Conservation (phyloP, 1,284 basidiomycete genomes). For the Irpex sp. region DNA sequence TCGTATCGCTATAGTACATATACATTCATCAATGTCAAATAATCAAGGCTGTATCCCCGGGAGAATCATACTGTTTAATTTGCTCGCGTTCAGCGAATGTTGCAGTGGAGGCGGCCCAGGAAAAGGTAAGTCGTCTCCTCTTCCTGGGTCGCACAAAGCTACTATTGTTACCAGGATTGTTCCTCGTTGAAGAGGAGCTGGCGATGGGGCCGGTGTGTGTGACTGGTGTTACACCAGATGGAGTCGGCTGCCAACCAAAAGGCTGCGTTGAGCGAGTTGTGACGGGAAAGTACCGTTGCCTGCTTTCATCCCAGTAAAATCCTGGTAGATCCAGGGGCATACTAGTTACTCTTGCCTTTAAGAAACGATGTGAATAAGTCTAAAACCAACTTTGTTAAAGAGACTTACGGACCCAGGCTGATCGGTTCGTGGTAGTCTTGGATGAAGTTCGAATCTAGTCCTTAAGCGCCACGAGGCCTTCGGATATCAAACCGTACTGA, state of each 20-base stretch:
- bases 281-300: constrained; percentile 27
- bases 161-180: neutral
- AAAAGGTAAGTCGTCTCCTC: neutral
- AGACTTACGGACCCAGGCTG: too few relatives aligned
- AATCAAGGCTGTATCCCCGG: too few relatives aligned
- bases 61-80: neutral
- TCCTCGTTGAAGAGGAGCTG: neutral
- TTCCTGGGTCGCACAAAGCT: neutral
- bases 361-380: too few relatives aligned
- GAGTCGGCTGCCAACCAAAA: neutral
- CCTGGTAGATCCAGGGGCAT: constrained; percentile 27
- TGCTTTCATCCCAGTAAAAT: constrained; percentile 29
- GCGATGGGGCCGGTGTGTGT: neutral
- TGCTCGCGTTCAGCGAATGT: neutral
- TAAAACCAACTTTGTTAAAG: too few relatives aligned
- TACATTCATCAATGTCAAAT: too few relatives aligned
- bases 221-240: neutral
- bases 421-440: neutral
- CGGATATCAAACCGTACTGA: neutral
- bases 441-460: neutral
- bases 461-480: neutral
- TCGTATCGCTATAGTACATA: neutral
- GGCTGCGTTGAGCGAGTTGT: constrained; percentile 18
- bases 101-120: neutral
- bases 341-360: neutral